Base-by-base conservation (phyloP, 2,329 filamentous ascomycete species). In the Fusarium verticillioides region DNA sequence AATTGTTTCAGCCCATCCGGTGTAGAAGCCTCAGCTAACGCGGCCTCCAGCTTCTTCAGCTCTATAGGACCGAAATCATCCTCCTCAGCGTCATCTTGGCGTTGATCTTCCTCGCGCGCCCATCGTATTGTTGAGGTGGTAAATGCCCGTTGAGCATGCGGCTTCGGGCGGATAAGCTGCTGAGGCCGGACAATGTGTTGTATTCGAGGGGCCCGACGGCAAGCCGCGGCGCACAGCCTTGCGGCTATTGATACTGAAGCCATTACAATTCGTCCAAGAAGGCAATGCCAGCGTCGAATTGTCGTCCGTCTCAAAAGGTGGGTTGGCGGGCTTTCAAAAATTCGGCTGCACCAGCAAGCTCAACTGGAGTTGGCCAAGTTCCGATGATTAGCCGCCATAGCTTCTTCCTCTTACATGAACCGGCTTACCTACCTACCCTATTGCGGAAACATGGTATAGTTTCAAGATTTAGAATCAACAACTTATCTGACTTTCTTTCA, bases 191-290 rank as follows among this genome's bases (percentile, higher is more conserved):
- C 66, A 12, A 78, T 66, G 61, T 63, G 71, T 42, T 73, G 77
- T 15, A 75, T 64, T 60, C 74, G 73, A 59, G 77, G 62, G 49
- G 77, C 75, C 60, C 78, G 78, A 42, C 80, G 81, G 72, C 82
- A 83, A 46, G 78, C 76, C 66, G 80, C 60, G 42, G 76, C 66
- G 73, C 82, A 83, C 65, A 84, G 77, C 77, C 83, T 80, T 61
- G 79, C 78, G 75, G 81, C 81, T 73, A 77, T 78, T 63, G 81
- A 81, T 73, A 82, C 79, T 76, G 83, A 81, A 68, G 82, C 81
- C 83, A 84, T 84, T 74, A 73, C 73, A 72, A 78, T 64, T 77
- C 70, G 58, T 67, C 69, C 62, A 54, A 68, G 62, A 34, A 60
- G 56, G 63, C 75, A 75, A 76, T 77, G 69, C 72, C 76, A 49